Evolutionary conservation across 2,329 filamentous ascomycete species (phyloP), one percentile per base, ranked within the genome.

Genomic region (Tolypocladium endophyticum): DNA sequence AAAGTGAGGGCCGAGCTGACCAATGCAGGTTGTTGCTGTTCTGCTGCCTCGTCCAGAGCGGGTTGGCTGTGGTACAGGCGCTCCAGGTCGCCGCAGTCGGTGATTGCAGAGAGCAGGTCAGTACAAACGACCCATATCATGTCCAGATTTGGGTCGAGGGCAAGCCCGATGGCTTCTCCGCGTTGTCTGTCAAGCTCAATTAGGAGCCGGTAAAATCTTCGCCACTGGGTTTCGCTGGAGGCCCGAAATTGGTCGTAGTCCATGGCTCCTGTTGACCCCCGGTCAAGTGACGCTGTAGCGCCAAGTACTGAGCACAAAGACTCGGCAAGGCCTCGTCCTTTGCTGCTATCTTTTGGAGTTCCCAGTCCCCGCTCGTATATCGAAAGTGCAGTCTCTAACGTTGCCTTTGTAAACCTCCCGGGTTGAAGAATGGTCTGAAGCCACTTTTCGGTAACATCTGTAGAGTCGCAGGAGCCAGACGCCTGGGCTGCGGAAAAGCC

Each of bases 41-140:
- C 78, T 36, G 5, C 50, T 30, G 79, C 74, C 56, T 81, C 78
- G 43, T 83, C 81, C 25, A 85, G 77, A 0, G 73, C 68, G 1
- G 76, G 70, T 0, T 80, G 74, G 66, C 96, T 97, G 67, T 92
- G 81, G 64, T 83, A 82, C 14, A 96, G 79, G 6, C 85, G 77
- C 72, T 99, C 94, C 20, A 93, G 76, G 55, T 82, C 79, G 70
- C 87, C 94, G 74, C 90, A 96, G 67, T 88, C 85, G 62, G 93
- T 82, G 57, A 97, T 81, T 3, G 89, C 86, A 4, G 90, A 88
- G 56, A 95, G 79, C 38, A 88, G 85, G 72, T 97, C 92, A 1
- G 92, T 86, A 67, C 91, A 88, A 5, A 96, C 81, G 55, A 95
- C 81, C 91, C 92, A 97, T 1, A 90, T 84, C 76, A 92, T 82